phyloP scores from a whole-genome alignment of 2,329 filamentous ascomycete genomes.

The Celoporthe dispersa region DNA sequence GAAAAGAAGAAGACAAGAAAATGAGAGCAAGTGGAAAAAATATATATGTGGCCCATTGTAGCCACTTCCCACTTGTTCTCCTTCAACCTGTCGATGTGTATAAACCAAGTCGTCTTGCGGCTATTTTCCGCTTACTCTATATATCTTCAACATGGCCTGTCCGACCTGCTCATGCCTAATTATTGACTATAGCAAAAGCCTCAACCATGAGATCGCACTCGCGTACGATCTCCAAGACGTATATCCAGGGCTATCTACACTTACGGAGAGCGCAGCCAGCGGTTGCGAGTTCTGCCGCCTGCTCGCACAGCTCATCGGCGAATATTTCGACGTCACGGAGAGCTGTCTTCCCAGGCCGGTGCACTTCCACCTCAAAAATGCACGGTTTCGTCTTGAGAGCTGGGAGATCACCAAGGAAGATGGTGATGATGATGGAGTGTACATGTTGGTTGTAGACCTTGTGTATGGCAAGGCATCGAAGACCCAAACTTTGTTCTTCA shows the following conservation, averaged over 20 bases:
- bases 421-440: neutral
- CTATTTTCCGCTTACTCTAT: neutral
- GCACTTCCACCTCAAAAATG: neutral
- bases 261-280: neutral
- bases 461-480: neutral
- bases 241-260: neutral
- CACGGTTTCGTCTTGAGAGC: neutral
- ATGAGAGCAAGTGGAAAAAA: neutral
- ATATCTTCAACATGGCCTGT: neutral
- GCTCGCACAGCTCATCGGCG: slow-evolving; percentile 1
- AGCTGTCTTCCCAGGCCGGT: neutral
- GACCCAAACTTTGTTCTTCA: neutral
- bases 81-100: neutral
- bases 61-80: neutral
- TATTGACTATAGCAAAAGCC: neutral
- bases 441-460: neutral
- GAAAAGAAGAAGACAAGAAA: neutral
- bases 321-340: slow-evolving; percentile 7
- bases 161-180: neutral
- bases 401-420: neutral
- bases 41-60: neutral
- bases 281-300: slow-evolving; percentile 4
- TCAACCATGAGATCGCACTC: neutral
- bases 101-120: neutral
- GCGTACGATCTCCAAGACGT: neutral